Evolutionary conservation across 768 basidiomycete species (phyloP), one percentile per base, ranked within the genome.

Genomic region (Austroboletus eburneus): DNA sequence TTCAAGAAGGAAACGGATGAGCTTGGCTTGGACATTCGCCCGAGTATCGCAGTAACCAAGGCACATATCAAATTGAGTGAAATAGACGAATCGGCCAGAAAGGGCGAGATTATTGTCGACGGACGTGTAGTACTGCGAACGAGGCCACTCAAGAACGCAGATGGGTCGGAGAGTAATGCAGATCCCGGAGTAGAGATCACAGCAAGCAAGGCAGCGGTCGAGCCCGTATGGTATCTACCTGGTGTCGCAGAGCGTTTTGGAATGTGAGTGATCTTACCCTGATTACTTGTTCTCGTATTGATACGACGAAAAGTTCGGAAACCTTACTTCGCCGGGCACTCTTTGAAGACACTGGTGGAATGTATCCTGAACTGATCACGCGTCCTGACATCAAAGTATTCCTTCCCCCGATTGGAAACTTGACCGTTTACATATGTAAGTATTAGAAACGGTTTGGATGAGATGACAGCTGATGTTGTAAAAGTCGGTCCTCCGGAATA

Each of bases 21-120:
- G 34, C 65, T 71, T 41, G 87, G 87, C 0, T 69, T 96, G 46
- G 94, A 98, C 64, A 75, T 93, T 30, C 73, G 93, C 14, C 95
- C 95, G 1, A 93, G 91, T 45, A 97, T 98, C 56, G 87, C 91
- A 1, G 80, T 95, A 42, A 98, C 95, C 9, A 85, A 83, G 50
- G 87, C 93, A 0, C 94, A 96, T 62, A 81, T 98, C 74, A 97
- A 97, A 75, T 76, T 98, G 65, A 83, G 81, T 64, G 95, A 98
- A 69, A 72, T 98, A 41, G 95, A 97, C 65, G 88, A 89, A 40
- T 73, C 82, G 1, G 82, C 81, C 23, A 73, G 83, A 45, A 78
- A 75, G 51, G 93, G 93, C 2, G 76, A 81, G 16, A 66, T 98
- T 33, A 63, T 50, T 7, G 69, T 95, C 2, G 95, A 98, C 63